Percentiles rank a stretch among this genome's conserved stretches.
phyloP scores from a whole-genome alignment of 345 rosid species.

The Heritiera fomes region DNA sequence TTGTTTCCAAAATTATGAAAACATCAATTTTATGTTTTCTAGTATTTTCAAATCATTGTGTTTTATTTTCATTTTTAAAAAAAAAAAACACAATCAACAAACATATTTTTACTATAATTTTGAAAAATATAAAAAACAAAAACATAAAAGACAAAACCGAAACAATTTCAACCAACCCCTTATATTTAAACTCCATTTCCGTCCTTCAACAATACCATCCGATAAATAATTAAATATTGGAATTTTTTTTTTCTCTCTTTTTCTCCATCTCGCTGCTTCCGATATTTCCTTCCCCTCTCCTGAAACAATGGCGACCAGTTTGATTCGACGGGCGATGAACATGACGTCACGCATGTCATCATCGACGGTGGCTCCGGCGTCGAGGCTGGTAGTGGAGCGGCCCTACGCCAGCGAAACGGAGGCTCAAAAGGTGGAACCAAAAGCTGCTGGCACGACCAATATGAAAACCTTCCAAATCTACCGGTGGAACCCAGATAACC shows the following conservation, averaged over 20 bases:
- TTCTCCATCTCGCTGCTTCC: background rate
- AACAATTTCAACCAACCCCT: too few species aligned
- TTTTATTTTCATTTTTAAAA: too few species aligned
- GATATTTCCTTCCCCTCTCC: background rate
- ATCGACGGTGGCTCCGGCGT: constrained; percentile 15
- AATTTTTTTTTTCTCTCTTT: too few species aligned
- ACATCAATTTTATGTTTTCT: too few species aligned
- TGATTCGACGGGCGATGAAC: constrained; percentile 45
- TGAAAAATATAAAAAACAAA: too few species aligned
- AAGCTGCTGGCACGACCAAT: constrained; percentile 31
- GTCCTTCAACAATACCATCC: background rate
- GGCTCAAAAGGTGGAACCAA: constrained; percentile 45
- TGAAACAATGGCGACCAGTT: constrained; percentile 49
- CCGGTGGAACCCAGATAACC: constrained; percentile 87
- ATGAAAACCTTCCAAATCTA: constrained; percentile 86
- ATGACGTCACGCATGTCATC: constrained; percentile 28
- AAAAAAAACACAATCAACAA: too few species aligned
- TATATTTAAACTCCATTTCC: background rate
- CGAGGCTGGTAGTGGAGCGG: constrained; percentile 40
- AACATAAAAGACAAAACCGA: too few species aligned
- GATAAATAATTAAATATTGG: too few species aligned
- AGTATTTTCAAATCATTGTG: too few species aligned
- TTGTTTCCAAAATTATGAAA: too few species aligned
- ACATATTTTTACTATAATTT: too few species aligned
- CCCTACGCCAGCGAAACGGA: constrained; percentile 52